Evolutionary conservation across 2,329 filamentous ascomycete species (phyloP).

Genomic region (Anthostomella pinea): DNA sequence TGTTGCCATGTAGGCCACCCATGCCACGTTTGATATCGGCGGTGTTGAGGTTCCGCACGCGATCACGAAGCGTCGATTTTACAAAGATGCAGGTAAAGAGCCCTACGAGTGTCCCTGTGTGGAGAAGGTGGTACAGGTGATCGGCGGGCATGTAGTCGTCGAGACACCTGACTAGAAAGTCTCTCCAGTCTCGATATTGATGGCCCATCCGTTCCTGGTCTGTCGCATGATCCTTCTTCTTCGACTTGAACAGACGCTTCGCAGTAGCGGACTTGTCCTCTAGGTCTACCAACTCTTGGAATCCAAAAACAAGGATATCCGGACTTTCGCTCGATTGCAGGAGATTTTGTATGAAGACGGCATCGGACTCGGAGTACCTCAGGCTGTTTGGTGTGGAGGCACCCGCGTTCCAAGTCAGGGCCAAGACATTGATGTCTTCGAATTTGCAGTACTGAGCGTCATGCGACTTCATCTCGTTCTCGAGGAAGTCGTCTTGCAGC

Average conservation of each 20-base stretch:
- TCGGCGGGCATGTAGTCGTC: constrained; percentile 78
- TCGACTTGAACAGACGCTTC: constrained; percentile 90
- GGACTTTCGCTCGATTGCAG: constrained; percentile 74
- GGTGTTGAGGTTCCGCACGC: constrained; percentile 73
- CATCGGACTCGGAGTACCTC: constrained; percentile 66
- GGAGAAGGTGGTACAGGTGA: constrained; percentile 78
- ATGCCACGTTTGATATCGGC: constrained; percentile 93
- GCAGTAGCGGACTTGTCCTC: constrained; percentile 97
- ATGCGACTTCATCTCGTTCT: constrained; percentile 78
- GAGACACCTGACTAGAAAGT: constrained; percentile 78
- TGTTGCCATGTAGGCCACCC: constrained; percentile 94
- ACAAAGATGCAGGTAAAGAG: constrained; percentile 96
- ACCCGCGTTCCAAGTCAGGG: constrained; percentile 96
- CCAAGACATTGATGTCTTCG: constrained; percentile 72
- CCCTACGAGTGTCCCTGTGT: constrained; percentile 87
- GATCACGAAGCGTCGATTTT: constrained; percentile 71
- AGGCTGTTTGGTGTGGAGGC: constrained; percentile 88
- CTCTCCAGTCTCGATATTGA: constrained; percentile 94
- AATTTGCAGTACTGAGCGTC: constrained; percentile 85
- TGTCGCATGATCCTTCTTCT: constrained; percentile 72
- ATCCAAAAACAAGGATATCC: constrained; percentile 92
- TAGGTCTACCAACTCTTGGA: constrained; percentile 96
- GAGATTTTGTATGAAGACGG: constrained; percentile 76
- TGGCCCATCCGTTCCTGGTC: constrained; percentile 93
- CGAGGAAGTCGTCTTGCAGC: constrained; percentile 92